Conservation (phyloP, 805 yeast genomes). For the Komagataella populi region DNA sequence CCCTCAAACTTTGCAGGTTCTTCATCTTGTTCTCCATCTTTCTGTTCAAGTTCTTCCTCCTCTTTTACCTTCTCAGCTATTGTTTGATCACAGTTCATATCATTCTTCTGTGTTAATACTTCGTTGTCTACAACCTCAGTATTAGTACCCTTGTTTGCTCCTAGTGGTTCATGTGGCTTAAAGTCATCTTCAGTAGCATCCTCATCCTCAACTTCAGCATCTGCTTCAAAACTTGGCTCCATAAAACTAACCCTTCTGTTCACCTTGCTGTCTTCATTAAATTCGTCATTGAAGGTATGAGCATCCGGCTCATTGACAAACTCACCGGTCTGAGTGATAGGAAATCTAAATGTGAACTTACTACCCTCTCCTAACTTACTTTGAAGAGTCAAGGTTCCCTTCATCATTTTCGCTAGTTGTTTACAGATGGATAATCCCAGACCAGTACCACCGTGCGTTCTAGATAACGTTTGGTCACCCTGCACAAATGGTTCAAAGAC, state of each 20-base stretch:
- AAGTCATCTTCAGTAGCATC: conserved; percentile 8
- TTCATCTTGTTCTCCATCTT: background rate
- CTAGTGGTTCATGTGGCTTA: conserved; percentile 20
- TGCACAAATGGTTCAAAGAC: conserved; percentile 96
- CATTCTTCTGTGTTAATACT: background rate
- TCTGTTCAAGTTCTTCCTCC: background rate
- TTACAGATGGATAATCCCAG: conserved; percentile 75
- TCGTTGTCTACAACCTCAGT: background rate
- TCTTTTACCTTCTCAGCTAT: background rate
- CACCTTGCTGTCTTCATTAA: conserved; percentile 26
- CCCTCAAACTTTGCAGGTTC: background rate
- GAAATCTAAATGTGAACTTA: conserved; percentile 68
- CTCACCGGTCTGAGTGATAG: conserved; percentile 54
- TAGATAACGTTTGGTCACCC: conserved; percentile 62
- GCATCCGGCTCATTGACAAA: conserved; percentile 18
- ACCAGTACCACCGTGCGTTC: conserved; percentile 94
- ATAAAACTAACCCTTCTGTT: conserved; percentile 25
- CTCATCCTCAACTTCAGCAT: background rate
- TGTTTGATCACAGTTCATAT: background rate
- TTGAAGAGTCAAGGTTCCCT: conserved; percentile 64
- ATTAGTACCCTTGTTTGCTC: conserved; percentile 2
- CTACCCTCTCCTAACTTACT: conserved; percentile 77
- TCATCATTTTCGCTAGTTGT: conserved; percentile 77
- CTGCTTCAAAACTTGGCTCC: background rate
- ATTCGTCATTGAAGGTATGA: conserved; percentile 50